These are phyloP conservation scores for Penicillium crystallinum DNA, from an alignment of 495 filamentous ascomycete species.

Conservation along the genomic window DNA sequence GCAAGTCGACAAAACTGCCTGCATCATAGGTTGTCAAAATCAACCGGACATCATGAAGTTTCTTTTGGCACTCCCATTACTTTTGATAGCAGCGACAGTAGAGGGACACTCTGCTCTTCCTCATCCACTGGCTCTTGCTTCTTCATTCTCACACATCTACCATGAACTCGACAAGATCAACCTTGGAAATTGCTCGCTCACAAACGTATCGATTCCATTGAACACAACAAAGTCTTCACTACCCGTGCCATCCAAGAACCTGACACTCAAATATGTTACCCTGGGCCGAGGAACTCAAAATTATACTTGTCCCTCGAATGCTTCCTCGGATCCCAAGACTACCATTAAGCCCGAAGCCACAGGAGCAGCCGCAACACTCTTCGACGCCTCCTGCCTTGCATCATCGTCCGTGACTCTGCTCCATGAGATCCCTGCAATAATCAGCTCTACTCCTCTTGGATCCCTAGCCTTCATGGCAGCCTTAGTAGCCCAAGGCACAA, in stretches of 20 bases:
- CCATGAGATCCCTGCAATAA: slow-evolving; percentile 32
- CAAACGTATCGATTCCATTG: slow-evolving; percentile 14
- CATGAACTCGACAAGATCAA: slow-evolving; percentile 17
- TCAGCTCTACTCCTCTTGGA: slow-evolving; percentile 37
- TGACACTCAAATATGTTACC: slow-evolving; percentile 56
- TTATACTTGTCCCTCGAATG: slow-evolving; percentile 57
- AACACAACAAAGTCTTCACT: slow-evolving; percentile 29
- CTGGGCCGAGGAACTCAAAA: slow-evolving; percentile 73
- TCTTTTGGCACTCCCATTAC: background rate
- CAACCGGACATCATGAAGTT: background rate
- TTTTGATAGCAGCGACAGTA: background rate
- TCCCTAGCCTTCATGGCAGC: slow-evolving; percentile 26
- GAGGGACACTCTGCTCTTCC: slow-evolving; percentile 4
- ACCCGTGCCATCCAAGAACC: slow-evolving; percentile 36
- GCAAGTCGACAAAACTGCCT: background rate
- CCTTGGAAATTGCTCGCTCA: slow-evolving; percentile 29
- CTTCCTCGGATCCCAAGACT: slow-evolving; percentile 5
- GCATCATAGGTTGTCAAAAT: background rate
- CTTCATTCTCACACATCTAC: slow-evolving; percentile 18
- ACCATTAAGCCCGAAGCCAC: slow-evolving; percentile 29
- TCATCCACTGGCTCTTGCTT: slow-evolving; percentile 14
- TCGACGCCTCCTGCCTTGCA: slow-evolving; percentile 52
- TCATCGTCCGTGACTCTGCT: slow-evolving; percentile 18
- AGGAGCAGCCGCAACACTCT: slow-evolving; percentile 65
- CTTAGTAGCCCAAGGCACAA: slow-evolving; percentile 22